phyloP scores from a whole-genome alignment of 495 filamentous ascomycete species.

The Collariella sp. region DNA sequence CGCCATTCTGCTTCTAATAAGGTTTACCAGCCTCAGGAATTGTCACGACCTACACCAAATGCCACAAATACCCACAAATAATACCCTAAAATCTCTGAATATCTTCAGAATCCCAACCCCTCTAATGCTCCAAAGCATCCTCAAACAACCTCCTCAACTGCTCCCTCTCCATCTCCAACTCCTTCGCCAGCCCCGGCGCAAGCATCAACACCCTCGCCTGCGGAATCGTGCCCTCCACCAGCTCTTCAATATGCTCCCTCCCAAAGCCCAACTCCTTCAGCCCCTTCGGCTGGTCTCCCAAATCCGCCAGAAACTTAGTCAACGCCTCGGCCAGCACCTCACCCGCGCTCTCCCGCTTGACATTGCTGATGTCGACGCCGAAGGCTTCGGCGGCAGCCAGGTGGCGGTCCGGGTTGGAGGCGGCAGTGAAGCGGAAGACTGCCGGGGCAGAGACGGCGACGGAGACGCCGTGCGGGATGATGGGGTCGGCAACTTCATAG shows the following conservation, averaged over 20 bases:
- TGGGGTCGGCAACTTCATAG: conserved; percentile 61
- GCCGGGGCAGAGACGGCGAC: conserved; percentile 92
- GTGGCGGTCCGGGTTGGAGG: conserved; percentile 87
- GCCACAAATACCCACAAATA: not conserved
- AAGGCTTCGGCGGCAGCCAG: conserved; percentile 82
- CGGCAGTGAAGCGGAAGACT: conserved; percentile 85
- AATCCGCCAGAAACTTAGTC: conserved; percentile 61
- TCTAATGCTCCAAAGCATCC: conserved; percentile 38
- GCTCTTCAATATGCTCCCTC: conserved; percentile 57
- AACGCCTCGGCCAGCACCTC: conserved; percentile 78
- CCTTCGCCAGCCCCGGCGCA: conserved; percentile 67
- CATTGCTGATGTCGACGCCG: conserved; percentile 76
- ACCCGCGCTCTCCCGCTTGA: conserved; percentile 79
- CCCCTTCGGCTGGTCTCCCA: conserved; percentile 87
- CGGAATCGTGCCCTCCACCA: conserved; percentile 92
- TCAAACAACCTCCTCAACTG: conserved; percentile 46
- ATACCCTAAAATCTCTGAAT: not conserved
- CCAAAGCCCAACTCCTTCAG: conserved; percentile 77
- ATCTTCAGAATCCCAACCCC: not conserved
- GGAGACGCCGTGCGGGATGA: conserved; percentile 93
- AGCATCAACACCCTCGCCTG: conserved; percentile 86
- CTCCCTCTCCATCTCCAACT: conserved; percentile 55
- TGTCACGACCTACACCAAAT: not conserved
- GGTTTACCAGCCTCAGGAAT: not conserved
- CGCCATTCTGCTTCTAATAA: not conserved